phyloP scores from a whole-genome alignment of 2,329 filamentous ascomycete species.

The Cladophialophora psammophila region DNA sequence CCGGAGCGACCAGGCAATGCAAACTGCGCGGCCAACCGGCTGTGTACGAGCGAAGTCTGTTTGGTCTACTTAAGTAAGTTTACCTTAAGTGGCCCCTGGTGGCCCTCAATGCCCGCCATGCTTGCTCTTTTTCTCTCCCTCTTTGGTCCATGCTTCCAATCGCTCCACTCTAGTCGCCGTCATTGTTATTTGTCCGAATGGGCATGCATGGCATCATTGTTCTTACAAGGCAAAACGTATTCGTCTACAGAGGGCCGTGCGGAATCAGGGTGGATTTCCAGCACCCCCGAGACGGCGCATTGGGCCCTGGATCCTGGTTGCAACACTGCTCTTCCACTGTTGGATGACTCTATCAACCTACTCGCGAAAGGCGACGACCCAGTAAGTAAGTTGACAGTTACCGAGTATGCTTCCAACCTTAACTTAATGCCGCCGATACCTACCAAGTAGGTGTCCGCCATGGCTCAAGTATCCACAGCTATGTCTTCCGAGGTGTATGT shows the following conservation, averaged over 20 bases:
- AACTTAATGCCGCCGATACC: not conserved
- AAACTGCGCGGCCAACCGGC: not conserved
- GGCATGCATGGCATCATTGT: not conserved
- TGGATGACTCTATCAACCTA: not conserved
- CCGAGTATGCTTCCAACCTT: not conserved
- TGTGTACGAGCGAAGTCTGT: not conserved
- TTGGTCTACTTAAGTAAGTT: no score
- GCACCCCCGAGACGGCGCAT: not conserved
- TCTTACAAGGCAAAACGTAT: not conserved
- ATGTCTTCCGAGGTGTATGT: not conserved
- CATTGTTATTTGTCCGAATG: not conserved
- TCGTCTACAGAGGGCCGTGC: not conserved
- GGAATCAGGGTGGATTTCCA: not conserved
- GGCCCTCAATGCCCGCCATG: not conserved
- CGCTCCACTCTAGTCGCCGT: not conserved
- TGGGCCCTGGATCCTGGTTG: not conserved
- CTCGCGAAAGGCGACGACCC: not conserved
- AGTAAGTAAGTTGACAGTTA: not conserved
- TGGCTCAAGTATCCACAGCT: not conserved
- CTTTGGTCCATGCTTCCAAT: not conserved
- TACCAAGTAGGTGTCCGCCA: not conserved
- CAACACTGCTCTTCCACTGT: not conserved
- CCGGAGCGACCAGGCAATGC: not conserved
- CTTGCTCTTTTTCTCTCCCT: not conserved
- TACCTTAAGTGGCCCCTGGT: not conserved